Evolutionary conservation across 495 filamentous ascomycete species (phyloP).

Genomic region (Neurospora sp.): DNA sequence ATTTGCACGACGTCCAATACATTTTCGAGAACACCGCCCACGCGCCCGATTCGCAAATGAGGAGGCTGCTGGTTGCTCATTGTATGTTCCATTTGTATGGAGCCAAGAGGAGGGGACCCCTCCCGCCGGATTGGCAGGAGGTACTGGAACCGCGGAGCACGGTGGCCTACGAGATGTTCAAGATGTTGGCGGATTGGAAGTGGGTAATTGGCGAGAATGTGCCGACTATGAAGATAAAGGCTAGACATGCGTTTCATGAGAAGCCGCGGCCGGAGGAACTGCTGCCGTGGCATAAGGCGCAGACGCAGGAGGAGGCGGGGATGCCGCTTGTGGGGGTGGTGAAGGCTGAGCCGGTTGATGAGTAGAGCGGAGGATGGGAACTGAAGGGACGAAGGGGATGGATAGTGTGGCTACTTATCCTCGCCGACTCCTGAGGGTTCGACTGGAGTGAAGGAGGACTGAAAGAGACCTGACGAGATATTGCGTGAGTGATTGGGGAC

Average conservation of each 20-base stretch:
- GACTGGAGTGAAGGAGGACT: background rate
- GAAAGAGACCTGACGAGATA: background rate
- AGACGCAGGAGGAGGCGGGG: background rate
- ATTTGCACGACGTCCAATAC: conserved; percentile 14
- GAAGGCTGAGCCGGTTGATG: conserved; percentile 3
- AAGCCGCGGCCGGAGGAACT: background rate
- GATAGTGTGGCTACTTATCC: too few species aligned
- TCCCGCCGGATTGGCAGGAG: conserved; percentile 13
- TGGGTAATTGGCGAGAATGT: conserved; percentile 18
- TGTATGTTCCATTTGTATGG: conserved; percentile 15
- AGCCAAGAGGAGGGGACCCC: background rate
- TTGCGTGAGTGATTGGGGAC: background rate
- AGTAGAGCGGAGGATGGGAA: background rate
- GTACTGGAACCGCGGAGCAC: background rate
- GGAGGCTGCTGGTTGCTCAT: conserved; percentile 16
- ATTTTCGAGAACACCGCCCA: conserved; percentile 13
- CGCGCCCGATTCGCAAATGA: conserved; percentile 8
- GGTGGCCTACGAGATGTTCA: conserved; percentile 10
- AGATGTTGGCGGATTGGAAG: conserved; percentile 21
- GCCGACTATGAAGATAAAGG: conserved; percentile 19
- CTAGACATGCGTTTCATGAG: conserved; percentile 17
- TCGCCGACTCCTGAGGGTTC: too few species aligned
- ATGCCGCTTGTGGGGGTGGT: background rate
- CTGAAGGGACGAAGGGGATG: too few species aligned
- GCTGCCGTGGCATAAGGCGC: background rate